Percentiles rank a stretch among this genome's conserved stretches.
Evolutionary conservation across 2,329 filamentous ascomycete genomes (phyloP).

Genomic region (Trichoderma arundinaceum): DNA sequence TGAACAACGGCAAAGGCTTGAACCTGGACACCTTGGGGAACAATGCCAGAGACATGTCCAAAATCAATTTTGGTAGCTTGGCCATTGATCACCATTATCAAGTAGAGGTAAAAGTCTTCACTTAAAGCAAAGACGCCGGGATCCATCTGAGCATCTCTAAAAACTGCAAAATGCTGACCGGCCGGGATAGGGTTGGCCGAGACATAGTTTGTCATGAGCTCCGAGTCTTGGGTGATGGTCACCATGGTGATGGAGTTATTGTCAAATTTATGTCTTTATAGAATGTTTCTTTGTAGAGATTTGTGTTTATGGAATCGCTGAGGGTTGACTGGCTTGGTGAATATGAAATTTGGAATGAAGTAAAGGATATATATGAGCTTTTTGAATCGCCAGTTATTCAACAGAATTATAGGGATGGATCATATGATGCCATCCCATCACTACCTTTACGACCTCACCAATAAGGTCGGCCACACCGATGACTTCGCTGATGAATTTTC

Average conservation of each 20-base stretch:
- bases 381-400: neutral
- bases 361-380: neutral
- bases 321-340: neutral
- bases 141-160: conserved; percentile 7
- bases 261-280: neutral
- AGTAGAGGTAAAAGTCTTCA: conserved; percentile 2
- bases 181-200: conserved; percentile 3
- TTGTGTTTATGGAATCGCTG: neutral
- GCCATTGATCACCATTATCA: neutral
- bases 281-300: neutral
- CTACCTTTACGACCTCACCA: neutral
- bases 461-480: neutral
- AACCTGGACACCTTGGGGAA: neutral
- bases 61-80: conserved; percentile 4
- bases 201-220: conserved; percentile 14
- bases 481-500: neutral
- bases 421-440: neutral
- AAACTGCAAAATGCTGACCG: conserved; percentile 1
- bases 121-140: neutral
- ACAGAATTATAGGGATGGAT: neutral
- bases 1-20: conserved; percentile 9
- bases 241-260: neutral
- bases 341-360: neutral
- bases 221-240: conserved; percentile 6
- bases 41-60: neutral